These are phyloP conservation scores for Fraxinus sp. DNA, from an alignment of 305 asterid species.

Conservation along the genomic window DNA sequence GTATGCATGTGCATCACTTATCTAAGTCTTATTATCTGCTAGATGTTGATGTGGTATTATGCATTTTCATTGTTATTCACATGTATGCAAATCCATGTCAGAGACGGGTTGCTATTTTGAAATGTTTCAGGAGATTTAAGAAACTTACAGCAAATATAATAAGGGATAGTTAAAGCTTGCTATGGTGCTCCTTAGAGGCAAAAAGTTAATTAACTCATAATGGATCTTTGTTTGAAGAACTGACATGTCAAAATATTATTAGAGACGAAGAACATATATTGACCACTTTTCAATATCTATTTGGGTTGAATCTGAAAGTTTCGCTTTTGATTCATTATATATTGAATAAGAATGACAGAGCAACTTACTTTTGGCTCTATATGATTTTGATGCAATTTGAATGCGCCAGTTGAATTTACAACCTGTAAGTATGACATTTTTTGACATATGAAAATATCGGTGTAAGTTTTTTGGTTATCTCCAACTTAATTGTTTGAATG, in stretches of 20 bases:
- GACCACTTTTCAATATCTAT: not conserved
- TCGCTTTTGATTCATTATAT: not conserved
- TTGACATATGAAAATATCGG: too few relatives aligned
- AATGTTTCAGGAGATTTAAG: not conserved
- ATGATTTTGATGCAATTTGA: conserved; percentile 53
- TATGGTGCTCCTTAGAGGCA: not conserved
- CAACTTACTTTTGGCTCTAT: conserved; percentile 23
- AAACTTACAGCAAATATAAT: not conserved
- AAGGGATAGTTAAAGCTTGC: not conserved
- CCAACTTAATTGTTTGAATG: too few relatives aligned
- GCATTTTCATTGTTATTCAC: too few relatives aligned
- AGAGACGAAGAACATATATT: not conserved
- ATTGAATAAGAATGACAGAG: conserved; percentile 5
- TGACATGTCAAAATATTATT: not conserved
- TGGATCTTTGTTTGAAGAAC: not conserved
- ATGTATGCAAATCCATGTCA: too few relatives aligned
- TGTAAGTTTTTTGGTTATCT: too few relatives aligned
- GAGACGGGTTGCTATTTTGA: too few relatives aligned
- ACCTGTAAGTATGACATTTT: conserved; percentile 53
- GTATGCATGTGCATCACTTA: too few relatives aligned
- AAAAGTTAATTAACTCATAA: not conserved
- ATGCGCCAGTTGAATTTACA: conserved; percentile 57
- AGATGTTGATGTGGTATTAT: too few relatives aligned
- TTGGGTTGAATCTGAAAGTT: not conserved
- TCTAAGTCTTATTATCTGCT: too few relatives aligned